Percentiles rank a stretch among this genome's conserved stretches.
Evolutionary conservation across 768 basidiomycete species (phyloP).

Genomic region (Boletus sp.): DNA sequence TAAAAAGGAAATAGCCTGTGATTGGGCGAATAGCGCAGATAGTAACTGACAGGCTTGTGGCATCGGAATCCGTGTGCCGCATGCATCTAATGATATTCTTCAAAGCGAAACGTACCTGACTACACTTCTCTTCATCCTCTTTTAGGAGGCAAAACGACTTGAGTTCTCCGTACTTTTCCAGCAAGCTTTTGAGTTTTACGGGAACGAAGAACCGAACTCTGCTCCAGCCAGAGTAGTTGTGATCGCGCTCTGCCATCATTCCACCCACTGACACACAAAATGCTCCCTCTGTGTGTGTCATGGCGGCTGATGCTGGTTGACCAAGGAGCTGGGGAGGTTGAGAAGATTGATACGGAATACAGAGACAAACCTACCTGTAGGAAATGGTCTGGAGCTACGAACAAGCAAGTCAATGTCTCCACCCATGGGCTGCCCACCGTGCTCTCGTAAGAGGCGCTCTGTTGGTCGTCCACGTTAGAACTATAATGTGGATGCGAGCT

Average conservation of each 20-base stretch:
- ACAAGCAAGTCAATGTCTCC: conserved; percentile 40
- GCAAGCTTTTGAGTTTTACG: conserved; percentile 29
- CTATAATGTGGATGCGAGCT: conserved; percentile 3
- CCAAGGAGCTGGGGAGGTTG: conserved; percentile 48
- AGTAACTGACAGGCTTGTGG: conserved; percentile 2
- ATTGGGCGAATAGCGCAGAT: conserved; percentile 4
- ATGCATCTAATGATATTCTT: neutral
- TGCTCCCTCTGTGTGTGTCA: conserved; percentile 50
- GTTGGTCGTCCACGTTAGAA: conserved; percentile 6
- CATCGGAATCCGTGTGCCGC: conserved; percentile 1
- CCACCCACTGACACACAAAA: conserved; percentile 49
- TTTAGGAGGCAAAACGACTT: conserved; percentile 28
- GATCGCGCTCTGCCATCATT: conserved; percentile 19
- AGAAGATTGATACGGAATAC: conserved; percentile 2
- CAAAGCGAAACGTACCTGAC: conserved; percentile 27
- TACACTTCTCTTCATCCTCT: conserved; percentile 23
- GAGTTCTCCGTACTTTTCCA: conserved; percentile 33
- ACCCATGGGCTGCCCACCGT: conserved; percentile 14
- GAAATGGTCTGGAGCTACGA: conserved; percentile 47
- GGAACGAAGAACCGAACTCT: conserved; percentile 26
- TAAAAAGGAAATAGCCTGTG: neutral
- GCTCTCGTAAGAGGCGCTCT: conserved; percentile 1
- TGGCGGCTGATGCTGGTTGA: conserved; percentile 41
- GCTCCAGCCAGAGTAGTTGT: conserved; percentile 23
- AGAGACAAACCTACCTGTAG: conserved; percentile 36